Evolutionary conservation across 495 filamentous ascomycete genomes (phyloP).

Genomic region (Friedmanniomyces simplex): DNA sequence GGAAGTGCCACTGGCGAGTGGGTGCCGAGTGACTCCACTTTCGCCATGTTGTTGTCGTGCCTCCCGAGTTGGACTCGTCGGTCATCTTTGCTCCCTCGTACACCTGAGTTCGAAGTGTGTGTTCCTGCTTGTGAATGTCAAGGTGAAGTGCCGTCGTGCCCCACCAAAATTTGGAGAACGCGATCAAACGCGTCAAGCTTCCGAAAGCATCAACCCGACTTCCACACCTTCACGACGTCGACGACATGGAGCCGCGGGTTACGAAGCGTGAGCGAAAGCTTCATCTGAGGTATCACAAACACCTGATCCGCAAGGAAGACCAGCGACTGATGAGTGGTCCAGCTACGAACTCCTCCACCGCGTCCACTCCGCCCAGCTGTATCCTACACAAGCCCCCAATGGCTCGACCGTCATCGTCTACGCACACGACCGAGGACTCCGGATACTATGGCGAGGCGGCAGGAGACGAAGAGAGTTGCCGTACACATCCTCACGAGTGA

Average conservation of each 20-base stretch:
- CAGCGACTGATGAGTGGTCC: slow-evolving; percentile 2
- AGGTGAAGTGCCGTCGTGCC: neutral
- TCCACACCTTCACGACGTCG: too few species aligned
- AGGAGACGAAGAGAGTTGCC: slow-evolving; percentile 11
- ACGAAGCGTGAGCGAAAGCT: slow-evolving; percentile 31
- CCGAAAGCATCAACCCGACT: neutral
- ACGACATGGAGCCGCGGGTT: slow-evolving; percentile 26
- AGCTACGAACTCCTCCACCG: slow-evolving; percentile 72
- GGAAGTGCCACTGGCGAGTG: slow-evolving; percentile 74
- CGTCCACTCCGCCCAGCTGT: slow-evolving; percentile 59
- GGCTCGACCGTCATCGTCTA: slow-evolving; percentile 77
- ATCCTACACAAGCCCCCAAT: slow-evolving; percentile 68
- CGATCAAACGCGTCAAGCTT: neutral
- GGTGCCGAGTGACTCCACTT: slow-evolving; percentile 75
- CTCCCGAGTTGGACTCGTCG: neutral
- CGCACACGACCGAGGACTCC: slow-evolving; percentile 68
- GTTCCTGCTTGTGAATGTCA: neutral
- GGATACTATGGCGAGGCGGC: slow-evolving; percentile 73
- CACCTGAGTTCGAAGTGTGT: neutral
- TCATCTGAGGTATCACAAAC: slow-evolving; percentile 44
- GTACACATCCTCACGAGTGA: slow-evolving; percentile 33
- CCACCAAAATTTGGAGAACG: neutral
- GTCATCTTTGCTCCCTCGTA: neutral
- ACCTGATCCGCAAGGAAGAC: neutral
- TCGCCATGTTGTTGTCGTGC: slow-evolving; percentile 57